Evolutionary conservation across 2,329 filamentous ascomycete species (phyloP).

Genomic region (Aspergillus costaricaensis): DNA sequence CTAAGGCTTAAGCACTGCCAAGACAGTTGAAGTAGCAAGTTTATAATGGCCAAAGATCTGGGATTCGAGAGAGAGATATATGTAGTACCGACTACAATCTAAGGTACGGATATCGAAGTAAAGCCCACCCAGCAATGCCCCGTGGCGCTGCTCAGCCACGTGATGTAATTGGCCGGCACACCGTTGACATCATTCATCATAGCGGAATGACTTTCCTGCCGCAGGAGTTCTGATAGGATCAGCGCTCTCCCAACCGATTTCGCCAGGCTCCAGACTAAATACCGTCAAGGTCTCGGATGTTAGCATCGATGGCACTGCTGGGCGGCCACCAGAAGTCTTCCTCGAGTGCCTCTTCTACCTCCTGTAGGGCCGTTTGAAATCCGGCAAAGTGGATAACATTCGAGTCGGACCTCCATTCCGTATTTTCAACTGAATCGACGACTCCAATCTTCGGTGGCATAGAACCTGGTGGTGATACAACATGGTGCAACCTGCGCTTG

Average conservation of each 20-base stretch:
- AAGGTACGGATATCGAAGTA: neutral
- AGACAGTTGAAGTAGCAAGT: neutral
- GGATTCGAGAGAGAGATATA: neutral
- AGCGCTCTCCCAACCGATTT: neutral
- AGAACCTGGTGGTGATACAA: constrained; percentile 1
- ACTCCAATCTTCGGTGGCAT: constrained; percentile 17
- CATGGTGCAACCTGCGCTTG: constrained; percentile 10
- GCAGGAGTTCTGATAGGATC: too few species aligned
- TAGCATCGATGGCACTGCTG: constrained; percentile 34
- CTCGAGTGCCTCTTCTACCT: constrained; percentile 25
- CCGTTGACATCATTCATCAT: neutral
- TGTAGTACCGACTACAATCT: neutral
- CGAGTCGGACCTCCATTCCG: constrained; percentile 9
- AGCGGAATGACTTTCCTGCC: too few species aligned
- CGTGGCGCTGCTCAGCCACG: constrained; percentile 22
- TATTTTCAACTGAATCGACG: constrained; percentile 33
- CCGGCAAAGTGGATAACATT: constrained; percentile 1
- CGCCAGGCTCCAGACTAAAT: neutral
- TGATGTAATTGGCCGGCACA: constrained; percentile 4
- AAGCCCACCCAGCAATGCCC: constrained; percentile 3
- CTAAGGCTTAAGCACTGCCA: neutral
- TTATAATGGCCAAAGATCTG: neutral
- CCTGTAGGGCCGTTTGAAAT: neutral
- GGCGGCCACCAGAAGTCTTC: constrained; percentile 45
- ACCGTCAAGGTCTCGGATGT: constrained; percentile 24